Conservation (phyloP, 306 rosid species). For the Nissolia schottii region DNA sequence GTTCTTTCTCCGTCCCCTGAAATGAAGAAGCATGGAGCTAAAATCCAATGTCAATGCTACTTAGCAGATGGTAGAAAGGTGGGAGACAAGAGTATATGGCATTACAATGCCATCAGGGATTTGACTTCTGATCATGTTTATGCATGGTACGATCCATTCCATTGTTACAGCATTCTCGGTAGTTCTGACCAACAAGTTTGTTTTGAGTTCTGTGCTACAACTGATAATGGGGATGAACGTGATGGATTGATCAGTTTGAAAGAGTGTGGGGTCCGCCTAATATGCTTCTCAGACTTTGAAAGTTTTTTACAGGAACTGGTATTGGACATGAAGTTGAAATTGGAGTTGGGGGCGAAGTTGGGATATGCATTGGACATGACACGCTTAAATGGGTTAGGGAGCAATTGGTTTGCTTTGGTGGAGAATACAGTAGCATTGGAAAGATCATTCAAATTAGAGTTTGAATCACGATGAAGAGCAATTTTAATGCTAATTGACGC, state of each 20-base stretch:
- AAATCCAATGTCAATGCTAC: not conserved
- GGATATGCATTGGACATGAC: not conserved
- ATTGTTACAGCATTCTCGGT: not conserved
- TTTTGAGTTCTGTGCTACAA: not conserved
- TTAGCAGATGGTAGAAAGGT: not conserved
- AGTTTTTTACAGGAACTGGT: too few species aligned
- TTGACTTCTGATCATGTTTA: not conserved
- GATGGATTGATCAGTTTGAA: not conserved
- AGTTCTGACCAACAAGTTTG: not conserved
- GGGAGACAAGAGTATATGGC: not conserved
- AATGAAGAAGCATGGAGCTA: not conserved
- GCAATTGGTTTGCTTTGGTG: too few species aligned
- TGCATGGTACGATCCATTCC: slow-evolving; percentile 10
- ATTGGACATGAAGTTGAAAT: too few species aligned
- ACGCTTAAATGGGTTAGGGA: not conserved
- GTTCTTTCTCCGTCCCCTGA: too few species aligned
- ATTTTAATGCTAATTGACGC: not conserved
- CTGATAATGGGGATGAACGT: not conserved
- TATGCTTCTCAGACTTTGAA: not conserved
- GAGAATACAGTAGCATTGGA: not conserved
- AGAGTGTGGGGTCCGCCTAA: not conserved
- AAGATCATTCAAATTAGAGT: not conserved
- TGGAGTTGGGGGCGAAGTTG: not conserved
- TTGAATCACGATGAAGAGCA: not conserved
- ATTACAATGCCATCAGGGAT: not conserved